Conservation (phyloP, 371 early-diverging fungal genomes). For the Mucor piriformis region DNA sequence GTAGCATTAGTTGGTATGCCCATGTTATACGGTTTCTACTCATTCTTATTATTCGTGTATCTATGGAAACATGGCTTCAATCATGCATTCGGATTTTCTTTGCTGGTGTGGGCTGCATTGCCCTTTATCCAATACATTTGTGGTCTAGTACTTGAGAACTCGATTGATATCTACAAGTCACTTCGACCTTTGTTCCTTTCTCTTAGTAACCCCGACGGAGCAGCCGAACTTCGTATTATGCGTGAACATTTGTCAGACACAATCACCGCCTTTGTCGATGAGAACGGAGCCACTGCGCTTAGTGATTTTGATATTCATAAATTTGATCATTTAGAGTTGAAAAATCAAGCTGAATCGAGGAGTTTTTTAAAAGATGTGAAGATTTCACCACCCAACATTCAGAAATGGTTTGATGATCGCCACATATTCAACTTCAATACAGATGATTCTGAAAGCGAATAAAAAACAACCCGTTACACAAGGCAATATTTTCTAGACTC, state of each 20-base stretch:
- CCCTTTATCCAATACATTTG: constrained; percentile 59
- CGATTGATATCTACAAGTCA: constrained; percentile 61
- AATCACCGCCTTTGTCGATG: constrained; percentile 44
- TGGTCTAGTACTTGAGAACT: constrained; percentile 59
- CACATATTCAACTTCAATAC: constrained; percentile 18
- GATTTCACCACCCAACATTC: not conserved
- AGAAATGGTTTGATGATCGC: constrained; percentile 26
- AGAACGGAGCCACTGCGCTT: constrained; percentile 38
- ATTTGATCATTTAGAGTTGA: constrained; percentile 30
- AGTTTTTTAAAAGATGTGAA: constrained; percentile 2
- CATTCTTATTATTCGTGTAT: constrained; percentile 33
- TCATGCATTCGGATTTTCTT: constrained; percentile 19
- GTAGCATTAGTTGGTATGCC: constrained; percentile 68
- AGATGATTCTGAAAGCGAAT: constrained; percentile 13
- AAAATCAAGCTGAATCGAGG: constrained; percentile 15
- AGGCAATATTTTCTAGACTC: not conserved
- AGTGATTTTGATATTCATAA: constrained; percentile 41
- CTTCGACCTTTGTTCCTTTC: constrained; percentile 29
- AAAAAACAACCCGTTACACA: not conserved
- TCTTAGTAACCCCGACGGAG: constrained; percentile 24
- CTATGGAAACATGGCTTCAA: constrained; percentile 15
- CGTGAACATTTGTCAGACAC: constrained; percentile 28
- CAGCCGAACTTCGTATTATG: constrained; percentile 24
- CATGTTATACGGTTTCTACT: constrained; percentile 62
- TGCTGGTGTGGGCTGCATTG: constrained; percentile 38